Base-by-base conservation (phyloP, 2,329 filamentous ascomycete genomes). In the Colletotrichum filicis region DNA sequence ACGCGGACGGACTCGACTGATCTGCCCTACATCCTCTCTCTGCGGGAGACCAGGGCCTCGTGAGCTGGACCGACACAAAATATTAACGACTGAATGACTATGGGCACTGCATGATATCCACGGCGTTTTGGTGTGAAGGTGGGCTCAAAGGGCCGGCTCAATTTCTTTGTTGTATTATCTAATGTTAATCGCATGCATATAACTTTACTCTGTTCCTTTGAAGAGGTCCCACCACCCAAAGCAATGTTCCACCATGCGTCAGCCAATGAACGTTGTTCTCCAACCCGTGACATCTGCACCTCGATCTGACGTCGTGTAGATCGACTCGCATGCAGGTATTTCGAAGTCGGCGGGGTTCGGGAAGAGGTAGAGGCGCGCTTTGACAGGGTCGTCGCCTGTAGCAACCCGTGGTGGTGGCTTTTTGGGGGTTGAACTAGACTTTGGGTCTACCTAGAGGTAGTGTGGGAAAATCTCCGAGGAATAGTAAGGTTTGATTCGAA, bases 1-100 rank as follows among this genome's bases (percentile, higher is more conserved):
- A 85, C 80, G 30, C 74, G 79, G 19, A 74, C 78, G 5, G 82
- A 83, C 63, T 71, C 74, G 9, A 78, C 79, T 14, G 79, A 78
- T 12, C 49, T 85, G 71, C 82, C 83, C 12, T 83, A 82, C 71
- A 79, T 83, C 11, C 59, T 83, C 22, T 75, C 67, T n/a, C 42
- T 74, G 55, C 58, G 65, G 53, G 74, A 76, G 37, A 74, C 75
- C 24, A 32, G 65, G 49, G 67, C 75, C 12, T 7, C 61, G 16
- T 75, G 62, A 75, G 66, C 66, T 28, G 37, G 19, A 53, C n/a
- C 28, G 37, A 24, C 60, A 61, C 46, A 55, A 61, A 61, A 11
- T 22, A 68, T 7, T 64, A 22, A 74, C 62, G 71, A 74, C 46
- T 71, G 59, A 71, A 74, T 46, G 71, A 73, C 68, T 56, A 57